phyloP scores from a whole-genome alignment of 208 protist genomes.

The Crithidia expoeki region DNA sequence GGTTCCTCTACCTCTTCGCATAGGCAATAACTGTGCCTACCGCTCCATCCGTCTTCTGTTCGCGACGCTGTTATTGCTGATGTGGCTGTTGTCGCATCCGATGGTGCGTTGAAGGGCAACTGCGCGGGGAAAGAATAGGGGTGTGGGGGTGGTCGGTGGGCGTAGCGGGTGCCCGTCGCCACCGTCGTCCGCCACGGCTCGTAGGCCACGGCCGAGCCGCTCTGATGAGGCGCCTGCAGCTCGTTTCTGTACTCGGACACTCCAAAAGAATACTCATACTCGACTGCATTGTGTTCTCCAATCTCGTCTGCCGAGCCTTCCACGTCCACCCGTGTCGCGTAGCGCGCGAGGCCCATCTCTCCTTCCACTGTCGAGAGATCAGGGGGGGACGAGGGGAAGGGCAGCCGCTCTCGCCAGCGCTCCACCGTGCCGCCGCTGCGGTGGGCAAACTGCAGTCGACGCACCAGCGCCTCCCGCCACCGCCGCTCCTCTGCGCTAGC shows the following conservation, averaged over 20 bases:
- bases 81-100: neutral
- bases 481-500: slow-evolving; percentile 1
- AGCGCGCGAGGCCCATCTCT: neutral
- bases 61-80: too few species aligned
- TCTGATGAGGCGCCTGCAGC: too few species aligned
- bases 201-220: neutral
- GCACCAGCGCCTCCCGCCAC: slow-evolving; percentile 17
- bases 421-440: neutral
- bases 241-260: neutral
- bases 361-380: neutral
- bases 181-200: slow-evolving; percentile 25
- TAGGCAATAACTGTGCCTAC: neutral
- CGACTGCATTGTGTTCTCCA: too few species aligned
- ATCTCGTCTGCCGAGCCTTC: neutral
- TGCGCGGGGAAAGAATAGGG: slow-evolving; percentile 3
- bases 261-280: too few species aligned
- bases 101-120: neutral
- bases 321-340: neutral
- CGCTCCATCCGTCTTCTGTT: too few species aligned
- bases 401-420: slow-evolving; percentile 11
- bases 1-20: neutral
- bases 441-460: slow-evolving; percentile 1
- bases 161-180: slow-evolving; percentile 14
- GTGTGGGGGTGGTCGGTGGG: slow-evolving; percentile 15
- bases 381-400: neutral